Evolutionary conservation across 176 grass and related monocot species (phyloP), one percentile per base, ranked within the genome.

Genomic region (Carex cristatella): DNA sequence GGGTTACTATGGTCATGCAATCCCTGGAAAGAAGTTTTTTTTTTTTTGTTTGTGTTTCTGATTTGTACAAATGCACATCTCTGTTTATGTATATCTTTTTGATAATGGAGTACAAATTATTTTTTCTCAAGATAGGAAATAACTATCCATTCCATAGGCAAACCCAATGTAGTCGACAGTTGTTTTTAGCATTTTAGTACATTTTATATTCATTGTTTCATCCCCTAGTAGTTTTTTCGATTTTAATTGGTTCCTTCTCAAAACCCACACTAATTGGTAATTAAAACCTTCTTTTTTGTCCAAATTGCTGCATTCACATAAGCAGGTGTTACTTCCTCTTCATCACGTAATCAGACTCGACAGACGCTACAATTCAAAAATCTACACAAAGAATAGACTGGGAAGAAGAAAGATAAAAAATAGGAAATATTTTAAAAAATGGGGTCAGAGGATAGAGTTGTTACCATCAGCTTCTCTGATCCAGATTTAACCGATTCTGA

Each of bases 401-500:
- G 44, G 59, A 65, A 83, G 63, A 83, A 65, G 16, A 65, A 40
- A 49, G 60, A 8, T 9, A 10, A 18, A 49, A 82, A 48, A 53
- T 61, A 82, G 19, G 37, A 57, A 60, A 16, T 9, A 83, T 7
- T 40, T 46, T 46, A 83, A 54, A 65, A 67, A 46, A 66, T 83
- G 80, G 62, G 62, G 19, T 15, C 40, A 40, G 4, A 40, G 38
- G 38, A 40, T 40, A 40, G 38, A 40, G 38, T 40, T 40, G 5
- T 40, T 40, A 40, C 38, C 38, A 40, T 40, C 38, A 40, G 38
- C 38, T 40, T 40, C 38, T 40, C 12, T 60, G 80, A 82, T 82
- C 61, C 61, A 3, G 19, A 83, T 30, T 40, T 61, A 83, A 83
- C 80, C 9, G 80, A 83, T 66, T 66, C 61, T 65, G 61, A 82